These are phyloP conservation scores for Sisymbrium irio DNA, from an alignment of 345 rosid genomes.

Conservation along the genomic window DNA sequence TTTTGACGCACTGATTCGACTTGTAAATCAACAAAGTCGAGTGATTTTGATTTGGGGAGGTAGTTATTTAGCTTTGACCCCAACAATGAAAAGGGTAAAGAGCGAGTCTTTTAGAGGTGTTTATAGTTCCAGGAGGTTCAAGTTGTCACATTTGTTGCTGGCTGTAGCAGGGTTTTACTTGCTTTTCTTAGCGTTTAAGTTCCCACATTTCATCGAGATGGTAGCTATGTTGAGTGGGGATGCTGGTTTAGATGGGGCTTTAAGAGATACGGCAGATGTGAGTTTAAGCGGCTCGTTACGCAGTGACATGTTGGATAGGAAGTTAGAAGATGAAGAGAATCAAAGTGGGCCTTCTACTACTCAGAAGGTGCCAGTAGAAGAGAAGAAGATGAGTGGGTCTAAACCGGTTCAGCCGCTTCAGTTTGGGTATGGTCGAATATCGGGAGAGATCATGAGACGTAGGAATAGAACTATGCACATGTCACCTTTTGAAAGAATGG, in stretches of 20 bases:
- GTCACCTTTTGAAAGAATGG: slow-evolving; percentile 76
- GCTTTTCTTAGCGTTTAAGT: slow-evolving; percentile 70
- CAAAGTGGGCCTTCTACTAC: slow-evolving; percentile 57
- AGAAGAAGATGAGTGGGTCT: slow-evolving; percentile 32
- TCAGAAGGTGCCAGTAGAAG: slow-evolving; percentile 45
- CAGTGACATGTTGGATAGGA: slow-evolving; percentile 63
- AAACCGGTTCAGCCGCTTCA: slow-evolving; percentile 53
- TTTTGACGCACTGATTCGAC: not conserved
- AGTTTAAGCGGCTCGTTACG: slow-evolving; percentile 66
- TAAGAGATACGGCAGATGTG: slow-evolving; percentile 40
- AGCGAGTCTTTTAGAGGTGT: slow-evolving; percentile 44
- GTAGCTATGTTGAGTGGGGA: slow-evolving; percentile 69
- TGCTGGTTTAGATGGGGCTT: slow-evolving; percentile 50
- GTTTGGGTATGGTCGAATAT: slow-evolving; percentile 68
- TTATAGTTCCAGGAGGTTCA: slow-evolving; percentile 59
- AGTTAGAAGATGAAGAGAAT: slow-evolving; percentile 59
- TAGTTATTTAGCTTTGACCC: slow-evolving; percentile 25
- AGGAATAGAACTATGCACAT: slow-evolving; percentile 62
- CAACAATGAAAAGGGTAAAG: slow-evolving; percentile 77
- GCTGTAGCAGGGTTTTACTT: slow-evolving; percentile 66
- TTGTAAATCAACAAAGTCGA: slow-evolving; percentile 23
- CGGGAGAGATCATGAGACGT: slow-evolving; percentile 69
- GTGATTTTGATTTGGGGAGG: slow-evolving; percentile 23
- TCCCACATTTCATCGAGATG: slow-evolving; percentile 76
- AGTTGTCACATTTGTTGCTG: slow-evolving; percentile 69